A percentile compares a stretch with the other conserved stretches of the same genome.
Conservation (phyloP, 225 moss, liverwort and hornwort genomes). For the Sphagnum tenellum region DNA sequence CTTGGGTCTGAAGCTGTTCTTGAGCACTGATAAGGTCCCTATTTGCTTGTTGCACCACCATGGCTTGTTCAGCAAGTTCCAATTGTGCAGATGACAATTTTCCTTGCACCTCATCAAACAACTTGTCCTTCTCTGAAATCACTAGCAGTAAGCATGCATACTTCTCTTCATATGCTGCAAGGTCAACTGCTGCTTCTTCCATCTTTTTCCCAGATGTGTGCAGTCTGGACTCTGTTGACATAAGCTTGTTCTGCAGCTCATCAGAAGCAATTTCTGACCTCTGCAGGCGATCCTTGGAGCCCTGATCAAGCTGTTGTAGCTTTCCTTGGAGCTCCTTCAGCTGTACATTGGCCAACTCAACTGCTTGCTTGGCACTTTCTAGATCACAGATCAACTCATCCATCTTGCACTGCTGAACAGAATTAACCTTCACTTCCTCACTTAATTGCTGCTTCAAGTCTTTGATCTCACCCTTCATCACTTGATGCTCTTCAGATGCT, state of each 20-base stretch:
- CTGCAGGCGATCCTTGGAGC: slow-evolving; percentile 36
- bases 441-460: slow-evolving; percentile 37
- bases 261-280: slow-evolving; percentile 17
- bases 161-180: slow-evolving; percentile 33
- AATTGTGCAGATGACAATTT: slow-evolving; percentile 18
- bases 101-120: slow-evolving; percentile 38
- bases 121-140: slow-evolving; percentile 35
- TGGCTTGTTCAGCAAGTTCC: slow-evolving; percentile 25
- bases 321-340: slow-evolving; percentile 45
- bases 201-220: slow-evolving; percentile 33
- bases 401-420: slow-evolving; percentile 36
- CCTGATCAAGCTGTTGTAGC: slow-evolving; percentile 54
- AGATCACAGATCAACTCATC: slow-evolving; percentile 52
- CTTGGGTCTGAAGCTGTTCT: slow-evolving; percentile 41
- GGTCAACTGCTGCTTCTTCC: slow-evolving; percentile 23
- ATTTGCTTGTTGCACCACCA: slow-evolving; percentile 27
- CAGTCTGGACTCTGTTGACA: slow-evolving; percentile 20
- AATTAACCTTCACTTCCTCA: slow-evolving; percentile 23
- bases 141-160: slow-evolving; percentile 29
- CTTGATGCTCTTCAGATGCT: slow-evolving; percentile 33
- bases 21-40: slow-evolving; percentile 27
- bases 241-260: slow-evolving; percentile 28
- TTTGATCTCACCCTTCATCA: slow-evolving; percentile 57
- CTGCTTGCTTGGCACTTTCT: slow-evolving; percentile 44
- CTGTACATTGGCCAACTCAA: slow-evolving; percentile 24